Conservation (phyloP, 768 basidiomycete genomes). For the Russula compacta region DNA sequence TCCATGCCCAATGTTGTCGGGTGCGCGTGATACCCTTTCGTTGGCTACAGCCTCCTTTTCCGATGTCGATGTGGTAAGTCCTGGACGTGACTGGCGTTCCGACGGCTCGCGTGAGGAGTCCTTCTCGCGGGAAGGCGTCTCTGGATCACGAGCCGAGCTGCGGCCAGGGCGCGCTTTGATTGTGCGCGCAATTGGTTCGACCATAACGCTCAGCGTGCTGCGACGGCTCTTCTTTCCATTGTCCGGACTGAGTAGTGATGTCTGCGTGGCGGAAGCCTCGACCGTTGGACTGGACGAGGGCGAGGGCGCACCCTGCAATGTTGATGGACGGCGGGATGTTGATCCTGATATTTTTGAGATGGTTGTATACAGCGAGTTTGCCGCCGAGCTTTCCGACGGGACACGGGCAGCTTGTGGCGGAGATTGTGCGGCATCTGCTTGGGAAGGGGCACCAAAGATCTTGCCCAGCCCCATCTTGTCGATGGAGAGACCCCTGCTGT, state of each 20-base stretch:
- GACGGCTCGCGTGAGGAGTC: constrained; percentile 18
- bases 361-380: constrained; percentile 23
- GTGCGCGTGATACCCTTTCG: constrained; percentile 27
- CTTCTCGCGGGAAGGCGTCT: constrained; percentile 29
- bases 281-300: constrained; percentile 11
- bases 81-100: constrained; percentile 2
- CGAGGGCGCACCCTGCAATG: constrained; percentile 26
- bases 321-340: constrained; percentile 25
- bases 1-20: constrained; percentile 24
- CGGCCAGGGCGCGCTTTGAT: constrained; percentile 31
- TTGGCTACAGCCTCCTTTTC: constrained; percentile 24
- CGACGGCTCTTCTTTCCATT: constrained; percentile 20
- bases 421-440: constrained; percentile 26
- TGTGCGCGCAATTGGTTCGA: constrained; percentile 45
- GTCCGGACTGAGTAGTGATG: constrained; percentile 31
- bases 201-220: constrained; percentile 29
- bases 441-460: constrained; percentile 45
- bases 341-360: constrained; percentile 20
- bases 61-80: neutral
- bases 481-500: constrained; percentile 61
- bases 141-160: constrained; percentile 21
- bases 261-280: constrained; percentile 20
- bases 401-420: constrained; percentile 32
- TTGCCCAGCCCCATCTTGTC: constrained; percentile 76
- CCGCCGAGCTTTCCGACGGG: constrained; percentile 27